Evolutionary conservation across 208 protist genomes (phyloP), one percentile per base, ranked within the genome.

Genomic region (Leishmania braziliensis): DNA sequence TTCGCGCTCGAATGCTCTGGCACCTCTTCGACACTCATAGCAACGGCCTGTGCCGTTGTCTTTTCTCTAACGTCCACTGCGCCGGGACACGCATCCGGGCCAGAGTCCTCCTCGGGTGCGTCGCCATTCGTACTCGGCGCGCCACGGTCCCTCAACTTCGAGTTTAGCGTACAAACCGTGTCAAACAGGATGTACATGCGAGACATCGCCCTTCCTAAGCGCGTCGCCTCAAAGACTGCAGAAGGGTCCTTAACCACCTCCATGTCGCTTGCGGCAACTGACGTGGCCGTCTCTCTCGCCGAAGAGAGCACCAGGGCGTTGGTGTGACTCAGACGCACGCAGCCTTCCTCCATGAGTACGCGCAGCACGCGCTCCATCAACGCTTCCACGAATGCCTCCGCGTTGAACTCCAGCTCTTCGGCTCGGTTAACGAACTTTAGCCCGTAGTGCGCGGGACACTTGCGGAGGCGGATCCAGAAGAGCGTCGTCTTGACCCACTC

Each of bases 401-500:
- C 84, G 51, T 87, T 79, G 78, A 96, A 95, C 62, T 72, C 60
- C 29, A 79, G 53, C 51, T 89, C 86, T 16, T 93, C 93, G 16
- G 81, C 84, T 60, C 80, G 79, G 10, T 77, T 91, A 12, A 63
- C 77, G 65, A 96, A 95, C 39, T 80, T n/a, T 43, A 96, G 81
- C 3, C 92, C 93, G 84, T 98, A 98, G 75, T 95, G 87, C 20
- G 83, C 73, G 10, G 95, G 95, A 62, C 90, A 91, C 53, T 81
- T 83, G 3, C 79, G 88, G 36, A 96, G 83, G 6, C 95, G 91
- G 60, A 96, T 94, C 94, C 95, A 98, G 33, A 97, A 92, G 66
- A 97, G 98, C 33, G 96, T 99, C 43, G 95, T 97, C 79, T 94
- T 91, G 18, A 97, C 89, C 96, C 97, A 99, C 51, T 92, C 88